Evolutionary conservation across 2,329 filamentous ascomycete species (phyloP), one percentile per base, ranked within the genome.

Genomic region (Pseudocercospora musae): DNA sequence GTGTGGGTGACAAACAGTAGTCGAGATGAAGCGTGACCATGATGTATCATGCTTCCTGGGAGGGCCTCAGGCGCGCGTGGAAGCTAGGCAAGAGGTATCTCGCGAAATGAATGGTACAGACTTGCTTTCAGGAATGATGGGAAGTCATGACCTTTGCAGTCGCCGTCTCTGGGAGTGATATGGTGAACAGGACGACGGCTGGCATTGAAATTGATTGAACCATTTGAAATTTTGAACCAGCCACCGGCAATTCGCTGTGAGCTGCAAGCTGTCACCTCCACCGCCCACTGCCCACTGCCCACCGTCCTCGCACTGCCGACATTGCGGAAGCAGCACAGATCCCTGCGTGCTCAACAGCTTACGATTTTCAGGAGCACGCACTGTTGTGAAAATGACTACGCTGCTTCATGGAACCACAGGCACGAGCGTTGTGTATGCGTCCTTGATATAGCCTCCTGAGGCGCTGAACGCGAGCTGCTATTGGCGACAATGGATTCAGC

Each of bases 401-500:
- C 33, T 37, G 33, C 37, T 40, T 18, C 37, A 40, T 40, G 37
- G 37, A 40, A 40, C 13, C 18, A 5, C 15, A 15, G n/a, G n/a
- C n/a, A n/a, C n/a, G 18, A 18, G 18, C n/a, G 18, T 48, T 48
- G 8, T 48, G 4, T 15, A 7, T 50, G 18, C 50, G 27, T n/a
- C 23, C 15, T 37, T 21, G 13, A 33, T 10, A 20, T 25, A 37
- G 29, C 52, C 5, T 29, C 52, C 5, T 29, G 7, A 20, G 29
- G 15, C 13, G 29, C 52, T 54, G 29, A 20, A 23, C 52, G 52
- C n/a, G 52, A n/a, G n/a, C 29, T 29, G 23, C 29, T 2, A 15
- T 20, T 10, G 15, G 52, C 53, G 6, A 58, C 57, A 40, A 74
- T 74, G 72, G 72, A 73, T 62, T 70, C 70, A 29, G 69, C 70